These are phyloP conservation scores for Neofusicoccum sp. DNA, from an alignment of 2,329 filamentous ascomycete genomes.

Conservation along the genomic window DNA sequence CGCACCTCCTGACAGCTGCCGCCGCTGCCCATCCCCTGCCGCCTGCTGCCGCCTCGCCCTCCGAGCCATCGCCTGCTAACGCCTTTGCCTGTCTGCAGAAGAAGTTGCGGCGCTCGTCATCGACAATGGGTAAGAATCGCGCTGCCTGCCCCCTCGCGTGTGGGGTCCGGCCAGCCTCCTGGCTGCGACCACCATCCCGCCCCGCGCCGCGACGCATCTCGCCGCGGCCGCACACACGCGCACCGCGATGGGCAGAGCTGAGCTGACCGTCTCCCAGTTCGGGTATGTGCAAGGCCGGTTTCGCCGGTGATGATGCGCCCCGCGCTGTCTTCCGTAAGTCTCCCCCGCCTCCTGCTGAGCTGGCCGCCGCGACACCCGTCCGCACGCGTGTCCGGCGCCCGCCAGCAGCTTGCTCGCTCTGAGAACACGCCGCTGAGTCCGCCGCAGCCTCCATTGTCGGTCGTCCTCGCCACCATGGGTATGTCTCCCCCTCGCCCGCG, in stretches of 20 bases:
- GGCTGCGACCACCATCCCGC: slow-evolving; percentile 11
- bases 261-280: slow-evolving; percentile 64
- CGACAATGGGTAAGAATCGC: slow-evolving; percentile 97
- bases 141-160: slow-evolving; percentile 34
- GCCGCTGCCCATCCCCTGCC: slow-evolving; percentile 17
- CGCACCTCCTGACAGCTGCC: slow-evolving; percentile 27
- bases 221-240: slow-evolving; percentile 1
- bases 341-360: slow-evolving; percentile 27
- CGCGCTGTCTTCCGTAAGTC: slow-evolving; percentile 99
- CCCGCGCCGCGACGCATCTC: slow-evolving; percentile 3
- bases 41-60: neutral
- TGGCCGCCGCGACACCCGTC: neutral
- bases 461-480: slow-evolving; percentile 99
- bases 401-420: slow-evolving; percentile 19
- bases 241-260: slow-evolving; percentile 20
- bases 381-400: slow-evolving; percentile 10
- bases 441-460: slow-evolving; percentile 92
- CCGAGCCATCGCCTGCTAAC: slow-evolving; percentile 32
- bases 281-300: slow-evolving; percentile 99
- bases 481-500: slow-evolving; percentile 47
- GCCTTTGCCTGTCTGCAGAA: slow-evolving; percentile 60
- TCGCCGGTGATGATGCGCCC: slow-evolving; percentile 99
- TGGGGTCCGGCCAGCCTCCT: slow-evolving; percentile 29
- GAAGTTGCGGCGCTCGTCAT: slow-evolving; percentile 99
- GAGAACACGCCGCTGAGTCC: slow-evolving; percentile 30